A percentile compares a stretch with the other conserved stretches of the same genome.
These are phyloP conservation scores for Cordyceps sp. DNA, from an alignment of 2,329 filamentous ascomycete genomes.

Conservation along the genomic window DNA sequence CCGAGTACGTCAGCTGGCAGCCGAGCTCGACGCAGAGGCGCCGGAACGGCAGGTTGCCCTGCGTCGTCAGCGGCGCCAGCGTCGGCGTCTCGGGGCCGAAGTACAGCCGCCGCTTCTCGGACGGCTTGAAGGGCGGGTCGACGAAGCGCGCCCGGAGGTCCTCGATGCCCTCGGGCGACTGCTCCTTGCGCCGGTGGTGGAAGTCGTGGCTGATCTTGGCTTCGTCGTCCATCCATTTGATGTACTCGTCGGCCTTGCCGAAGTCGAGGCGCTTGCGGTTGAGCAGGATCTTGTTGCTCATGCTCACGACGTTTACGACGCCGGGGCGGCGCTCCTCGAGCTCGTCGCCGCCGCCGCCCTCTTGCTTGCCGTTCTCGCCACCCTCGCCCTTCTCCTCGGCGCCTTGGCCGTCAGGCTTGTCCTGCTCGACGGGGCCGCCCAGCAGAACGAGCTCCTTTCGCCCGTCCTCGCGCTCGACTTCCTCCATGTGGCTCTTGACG, in stretches of 20 bases:
- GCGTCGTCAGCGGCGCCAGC: constrained; percentile 87
- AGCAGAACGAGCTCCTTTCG: constrained; percentile 65
- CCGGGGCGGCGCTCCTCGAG: constrained; percentile 38
- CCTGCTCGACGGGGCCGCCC: constrained; percentile 15
- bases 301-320: constrained; percentile 58
- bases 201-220: constrained; percentile 20
- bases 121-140: constrained; percentile 78
- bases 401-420: not conserved
- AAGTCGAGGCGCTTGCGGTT: constrained; percentile 55
- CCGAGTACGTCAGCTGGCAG: constrained; percentile 87
- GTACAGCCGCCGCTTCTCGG: constrained; percentile 86
- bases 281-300: constrained; percentile 56
- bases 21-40: constrained; percentile 79
- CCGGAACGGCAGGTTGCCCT: constrained; percentile 90
- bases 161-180: constrained; percentile 28
- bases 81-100: constrained; percentile 88
- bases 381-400: constrained; percentile 2
- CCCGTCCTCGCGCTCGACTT: constrained; percentile 63
- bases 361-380: constrained; percentile 16
- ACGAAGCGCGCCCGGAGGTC: constrained; percentile 66
- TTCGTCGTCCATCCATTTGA: constrained; percentile 60
- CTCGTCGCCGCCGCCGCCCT: constrained; percentile 13
- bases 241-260: constrained; percentile 58
- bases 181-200: constrained; percentile 23
- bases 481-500: constrained; percentile 69